Conservation (phyloP, 192 early-diverging fungal species). For the Funneliformis mosseae region DNA sequence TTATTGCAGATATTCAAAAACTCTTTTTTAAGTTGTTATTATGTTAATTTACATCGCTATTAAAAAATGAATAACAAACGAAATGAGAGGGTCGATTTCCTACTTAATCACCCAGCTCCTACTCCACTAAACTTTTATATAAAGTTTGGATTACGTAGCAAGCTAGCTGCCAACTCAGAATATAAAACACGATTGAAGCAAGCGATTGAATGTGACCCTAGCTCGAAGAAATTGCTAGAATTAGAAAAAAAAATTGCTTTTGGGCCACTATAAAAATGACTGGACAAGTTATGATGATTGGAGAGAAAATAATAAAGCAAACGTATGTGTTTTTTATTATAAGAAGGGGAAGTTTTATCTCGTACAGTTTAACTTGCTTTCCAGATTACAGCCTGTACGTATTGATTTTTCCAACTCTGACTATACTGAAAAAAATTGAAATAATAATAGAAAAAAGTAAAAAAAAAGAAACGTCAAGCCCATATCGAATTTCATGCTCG, state of each 20-base stretch:
- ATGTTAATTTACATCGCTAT: not conserved
- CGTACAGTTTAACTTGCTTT: not conserved
- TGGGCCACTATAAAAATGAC: conserved; percentile 17
- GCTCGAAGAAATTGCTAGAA: conserved; percentile 14
- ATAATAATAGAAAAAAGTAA: conserved; percentile 17
- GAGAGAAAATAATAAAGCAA: conserved; percentile 25
- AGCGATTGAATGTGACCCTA: not conserved
- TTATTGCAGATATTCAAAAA: not conserved
- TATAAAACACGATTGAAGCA: conserved; percentile 27
- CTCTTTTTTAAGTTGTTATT: not conserved
- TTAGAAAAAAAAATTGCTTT: conserved; percentile 8
- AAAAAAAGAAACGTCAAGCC: conserved; percentile 9
- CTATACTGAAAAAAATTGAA: conserved; percentile 3
- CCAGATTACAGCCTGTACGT: not conserved
- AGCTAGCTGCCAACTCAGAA: not conserved
- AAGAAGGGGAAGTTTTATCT: not conserved
- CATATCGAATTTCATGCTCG: conserved; percentile 9
- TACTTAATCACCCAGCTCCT: conserved; percentile 14
- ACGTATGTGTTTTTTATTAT: conserved; percentile 14
- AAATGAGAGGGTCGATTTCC: not conserved
- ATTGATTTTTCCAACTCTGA: conserved; percentile 1
- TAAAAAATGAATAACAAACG: not conserved
- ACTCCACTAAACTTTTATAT: conserved; percentile 17
- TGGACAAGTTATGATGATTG: conserved; percentile 20
- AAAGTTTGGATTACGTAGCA: conserved; percentile 21